phyloP scores from a whole-genome alignment of 148 eudicot species.

The Rhododendron mucronatum region DNA sequence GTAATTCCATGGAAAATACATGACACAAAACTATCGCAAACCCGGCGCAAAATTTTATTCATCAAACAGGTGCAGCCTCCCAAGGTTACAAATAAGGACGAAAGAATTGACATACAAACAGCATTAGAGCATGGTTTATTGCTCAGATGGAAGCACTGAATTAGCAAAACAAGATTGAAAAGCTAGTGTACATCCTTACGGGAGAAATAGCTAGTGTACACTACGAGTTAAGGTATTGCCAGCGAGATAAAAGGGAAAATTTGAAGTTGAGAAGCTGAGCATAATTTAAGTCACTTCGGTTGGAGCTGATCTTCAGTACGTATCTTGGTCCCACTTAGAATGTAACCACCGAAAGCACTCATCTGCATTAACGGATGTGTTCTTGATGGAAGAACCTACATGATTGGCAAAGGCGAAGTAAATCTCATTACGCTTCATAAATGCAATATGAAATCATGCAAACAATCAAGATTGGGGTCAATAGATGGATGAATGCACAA shows the following conservation, averaged over 20 bases:
- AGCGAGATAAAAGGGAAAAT: no score
- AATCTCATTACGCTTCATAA: not conserved
- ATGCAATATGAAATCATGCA: not conserved
- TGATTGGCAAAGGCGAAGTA: not conserved
- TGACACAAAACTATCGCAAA: not conserved
- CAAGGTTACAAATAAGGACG: not conserved
- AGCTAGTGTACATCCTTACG: constrained; percentile 7
- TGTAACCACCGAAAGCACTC: constrained; percentile 88
- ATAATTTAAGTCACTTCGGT: constrained; percentile 4
- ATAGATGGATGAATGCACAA: not conserved
- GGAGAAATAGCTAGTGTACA: constrained; percentile 13
- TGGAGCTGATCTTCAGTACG: constrained; percentile 24
- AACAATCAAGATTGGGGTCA: not conserved
- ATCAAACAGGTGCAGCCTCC: not conserved
- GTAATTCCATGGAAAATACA: not conserved
- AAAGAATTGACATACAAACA: not conserved
- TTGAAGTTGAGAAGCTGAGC: not conserved
- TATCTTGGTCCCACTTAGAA: constrained; percentile 74
- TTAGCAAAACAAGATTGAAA: not conserved
- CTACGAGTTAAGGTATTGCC: not conserved
- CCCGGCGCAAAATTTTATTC: not conserved
- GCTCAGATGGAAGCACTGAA: constrained; percentile 3
- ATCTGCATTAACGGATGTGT: constrained; percentile 97
- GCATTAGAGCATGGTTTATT: constrained; percentile 2
- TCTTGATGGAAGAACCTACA: constrained; percentile 93